phyloP scores from a whole-genome alignment of 2,329 filamentous ascomycete genomes.

The Penicillium expansum region DNA sequence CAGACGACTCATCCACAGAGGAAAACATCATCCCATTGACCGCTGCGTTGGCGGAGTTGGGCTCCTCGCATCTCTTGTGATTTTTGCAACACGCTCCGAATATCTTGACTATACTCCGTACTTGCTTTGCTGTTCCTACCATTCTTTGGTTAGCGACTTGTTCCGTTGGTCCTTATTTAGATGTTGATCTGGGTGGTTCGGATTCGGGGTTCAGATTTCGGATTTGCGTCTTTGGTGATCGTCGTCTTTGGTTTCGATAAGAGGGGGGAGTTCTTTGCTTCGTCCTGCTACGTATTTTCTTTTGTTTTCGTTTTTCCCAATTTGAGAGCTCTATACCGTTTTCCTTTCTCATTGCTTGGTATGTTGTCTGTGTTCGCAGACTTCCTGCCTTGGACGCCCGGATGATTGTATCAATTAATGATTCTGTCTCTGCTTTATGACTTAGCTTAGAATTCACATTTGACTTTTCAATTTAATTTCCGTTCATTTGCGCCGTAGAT shows the following conservation, averaged over 20 bases:
- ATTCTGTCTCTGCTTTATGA: slow-evolving; percentile 17
- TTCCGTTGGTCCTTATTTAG: slow-evolving; percentile 2
- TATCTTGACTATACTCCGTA: slow-evolving; percentile 17
- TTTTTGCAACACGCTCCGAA: slow-evolving; percentile 13
- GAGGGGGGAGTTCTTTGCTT: slow-evolving; percentile 7
- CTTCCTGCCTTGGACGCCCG: slow-evolving; percentile 2
- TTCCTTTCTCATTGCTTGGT: slow-evolving; percentile 12
- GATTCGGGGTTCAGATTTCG: background rate
- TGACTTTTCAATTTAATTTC: slow-evolving; percentile 6
- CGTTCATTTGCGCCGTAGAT: background rate
- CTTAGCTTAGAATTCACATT: slow-evolving; percentile 15
- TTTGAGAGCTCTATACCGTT: slow-evolving; percentile 29
- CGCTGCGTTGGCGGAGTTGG: slow-evolving; percentile 21
- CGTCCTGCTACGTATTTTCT: slow-evolving; percentile 1
- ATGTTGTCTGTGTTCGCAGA: slow-evolving; percentile 7
- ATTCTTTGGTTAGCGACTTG: slow-evolving; percentile 6
- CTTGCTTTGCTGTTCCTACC: slow-evolving; percentile 6
- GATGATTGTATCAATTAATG: slow-evolving; percentile 25
- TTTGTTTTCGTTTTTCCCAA: slow-evolving; percentile 14
- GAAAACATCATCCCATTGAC: background rate
- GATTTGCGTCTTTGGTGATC: background rate
- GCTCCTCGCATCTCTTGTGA: slow-evolving; percentile 14
- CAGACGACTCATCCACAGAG: background rate
- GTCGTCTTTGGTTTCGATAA: background rate
- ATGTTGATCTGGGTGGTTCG: slow-evolving; percentile 2